Evolutionary conservation across 169 alveolate genomes (phyloP).

Genomic region (Perkinsus marinus): DNA sequence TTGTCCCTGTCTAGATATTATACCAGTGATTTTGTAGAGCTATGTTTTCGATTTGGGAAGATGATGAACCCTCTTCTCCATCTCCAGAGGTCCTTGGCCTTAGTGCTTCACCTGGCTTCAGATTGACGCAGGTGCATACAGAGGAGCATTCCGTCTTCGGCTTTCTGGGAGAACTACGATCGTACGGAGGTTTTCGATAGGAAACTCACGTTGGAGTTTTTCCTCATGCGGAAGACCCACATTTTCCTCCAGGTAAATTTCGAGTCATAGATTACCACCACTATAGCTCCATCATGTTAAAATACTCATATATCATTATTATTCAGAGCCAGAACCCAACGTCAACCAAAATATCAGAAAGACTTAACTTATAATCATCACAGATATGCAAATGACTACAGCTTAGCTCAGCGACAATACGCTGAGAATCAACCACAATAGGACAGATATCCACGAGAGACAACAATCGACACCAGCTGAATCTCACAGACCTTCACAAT

Average conservation of each 20-base stretch:
- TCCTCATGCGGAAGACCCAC: background rate
- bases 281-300: too few species aligned
- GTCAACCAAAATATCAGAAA: too few species aligned
- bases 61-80: background rate
- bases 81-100: background rate
- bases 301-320: too few species aligned
- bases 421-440: too few species aligned
- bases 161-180: slow-evolving; percentile 3
- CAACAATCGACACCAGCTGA: too few species aligned
- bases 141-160: background rate
- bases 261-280: too few species aligned
- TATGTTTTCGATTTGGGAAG: background rate
- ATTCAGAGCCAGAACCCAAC: too few species aligned
- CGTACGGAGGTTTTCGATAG: background rate
- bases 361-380: too few species aligned
- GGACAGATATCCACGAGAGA: too few species aligned
- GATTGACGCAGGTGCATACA: background rate
- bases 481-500: background rate
- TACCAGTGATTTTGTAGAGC: background rate
- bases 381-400: too few species aligned
- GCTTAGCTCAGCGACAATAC: too few species aligned
- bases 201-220: background rate
- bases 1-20: background rate
- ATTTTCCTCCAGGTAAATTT: background rate
- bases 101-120: background rate